Percentiles rank a stretch among this genome's conserved stretches.
Conservation (phyloP, 495 filamentous ascomycete genomes). For the Trichoderma parareesei region DNA sequence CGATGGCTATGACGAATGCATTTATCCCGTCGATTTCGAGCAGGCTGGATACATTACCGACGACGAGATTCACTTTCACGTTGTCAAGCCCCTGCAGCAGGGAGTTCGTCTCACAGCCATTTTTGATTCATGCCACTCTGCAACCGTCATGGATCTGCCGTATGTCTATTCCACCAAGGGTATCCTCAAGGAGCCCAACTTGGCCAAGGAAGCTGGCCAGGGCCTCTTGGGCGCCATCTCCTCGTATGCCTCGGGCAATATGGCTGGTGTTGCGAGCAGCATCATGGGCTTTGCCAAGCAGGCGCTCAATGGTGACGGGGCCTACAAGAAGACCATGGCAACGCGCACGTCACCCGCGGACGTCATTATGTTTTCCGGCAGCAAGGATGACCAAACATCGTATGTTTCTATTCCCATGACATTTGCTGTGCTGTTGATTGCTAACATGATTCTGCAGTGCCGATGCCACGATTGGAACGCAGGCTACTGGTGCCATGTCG, state of each 20-base stretch:
- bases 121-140: conserved; percentile 97
- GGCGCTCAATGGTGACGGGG: conserved; percentile 76
- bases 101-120: conserved; percentile 92
- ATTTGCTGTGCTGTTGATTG: conserved; percentile 14
- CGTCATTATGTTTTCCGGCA: conserved; percentile 96
- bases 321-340: conserved; percentile 67
- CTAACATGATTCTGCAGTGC: conserved; percentile 32
- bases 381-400: conserved; percentile 93
- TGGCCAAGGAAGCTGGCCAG: conserved; percentile 91
- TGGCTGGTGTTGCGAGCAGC: conserved; percentile 63
- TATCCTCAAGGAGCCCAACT: conserved; percentile 95
- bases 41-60: conserved; percentile 88
- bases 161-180: conserved; percentile 95
- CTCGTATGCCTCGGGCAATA: conserved; percentile 76
- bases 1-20: conserved; percentile 91
- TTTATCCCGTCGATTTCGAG: conserved; percentile 93
- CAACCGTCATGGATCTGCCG: conserved; percentile 89
- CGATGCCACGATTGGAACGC: conserved; percentile 56
- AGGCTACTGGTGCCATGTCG: conserved; percentile 96
- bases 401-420: conserved; percentile 31
- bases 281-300: conserved; percentile 80
- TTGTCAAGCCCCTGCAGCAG: conserved; percentile 71
- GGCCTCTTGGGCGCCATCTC: conserved; percentile 78
- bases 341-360: conserved; percentile 97
- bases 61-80: conserved; percentile 87